phyloP scores from a whole-genome alignment of 1,139 yeast species.

The Suhomyces coccinellae region DNA sequence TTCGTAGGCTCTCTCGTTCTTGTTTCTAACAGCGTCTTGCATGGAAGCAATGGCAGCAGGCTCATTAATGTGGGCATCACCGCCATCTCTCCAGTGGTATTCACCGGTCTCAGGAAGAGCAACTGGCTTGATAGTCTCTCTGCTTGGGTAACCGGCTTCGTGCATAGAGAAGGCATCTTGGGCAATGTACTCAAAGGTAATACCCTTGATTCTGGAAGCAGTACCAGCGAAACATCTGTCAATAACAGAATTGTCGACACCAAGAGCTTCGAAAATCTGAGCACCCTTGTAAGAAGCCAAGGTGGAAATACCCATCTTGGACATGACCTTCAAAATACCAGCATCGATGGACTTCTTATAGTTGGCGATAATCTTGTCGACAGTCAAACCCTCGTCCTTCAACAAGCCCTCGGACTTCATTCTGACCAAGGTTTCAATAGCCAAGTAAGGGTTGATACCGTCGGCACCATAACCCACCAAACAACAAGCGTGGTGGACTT shows the following conservation, averaged over 20 bases:
- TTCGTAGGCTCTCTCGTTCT: constrained; percentile 89
- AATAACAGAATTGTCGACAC: constrained; percentile 92
- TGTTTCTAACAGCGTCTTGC: constrained; percentile 96
- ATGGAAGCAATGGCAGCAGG: constrained; percentile 93
- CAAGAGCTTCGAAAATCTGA: constrained; percentile 95
- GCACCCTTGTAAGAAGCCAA: constrained; percentile 98
- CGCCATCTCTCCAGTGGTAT: constrained; percentile 98
- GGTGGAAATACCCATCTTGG: constrained; percentile 98
- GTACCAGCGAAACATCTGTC: constrained; percentile 97
- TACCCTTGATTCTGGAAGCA: constrained; percentile 94
- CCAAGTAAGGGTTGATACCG: constrained; percentile 91
- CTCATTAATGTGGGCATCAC: constrained; percentile 91
- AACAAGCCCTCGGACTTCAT: constrained; percentile 82
- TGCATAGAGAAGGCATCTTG: constrained; percentile 95
- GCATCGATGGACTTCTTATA: constrained; percentile 83
- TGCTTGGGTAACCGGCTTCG: constrained; percentile 84
- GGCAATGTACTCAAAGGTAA: constrained; percentile 92
- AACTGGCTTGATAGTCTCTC: constrained; percentile 67
- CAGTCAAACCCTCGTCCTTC: constrained; percentile 55
- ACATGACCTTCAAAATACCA: constrained; percentile 95
- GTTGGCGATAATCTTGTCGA: constrained; percentile 64
- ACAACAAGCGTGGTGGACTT: constrained; percentile 94
- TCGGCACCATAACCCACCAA: constrained; percentile 97
- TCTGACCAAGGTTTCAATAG: constrained; percentile 83
- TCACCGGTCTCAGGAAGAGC: constrained; percentile 95